Evolutionary conservation across 108 stramenopile species (phyloP), one percentile per base, ranked within the genome.

Genomic region (Nitzschia inconspicua): DNA sequence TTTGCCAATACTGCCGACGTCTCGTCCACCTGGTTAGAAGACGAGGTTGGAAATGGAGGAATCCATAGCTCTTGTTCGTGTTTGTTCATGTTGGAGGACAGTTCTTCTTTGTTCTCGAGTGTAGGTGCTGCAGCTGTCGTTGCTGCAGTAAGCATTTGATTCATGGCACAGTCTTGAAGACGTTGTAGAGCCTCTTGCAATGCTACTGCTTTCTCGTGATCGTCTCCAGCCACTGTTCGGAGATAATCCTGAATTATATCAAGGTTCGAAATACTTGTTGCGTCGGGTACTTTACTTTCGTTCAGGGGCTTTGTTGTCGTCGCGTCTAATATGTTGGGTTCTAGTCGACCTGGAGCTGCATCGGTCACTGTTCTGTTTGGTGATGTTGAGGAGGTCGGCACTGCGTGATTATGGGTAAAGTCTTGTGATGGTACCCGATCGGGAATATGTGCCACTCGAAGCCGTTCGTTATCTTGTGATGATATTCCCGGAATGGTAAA

Each of bases 31-130:
- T 6, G 16, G 30, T 53, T 54, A 30, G 35, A 50, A 2, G 16
- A 28, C 25, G 9, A 52, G 5, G 47, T 23, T 31, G 3, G 37
- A 2, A 62, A 41, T 29, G 66, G 75, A 29, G 60, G 63, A 37
- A 70, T 70, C 63, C 43, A 60, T 36, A 70, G 60, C 30, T 25
- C 13, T 13, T 36, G 6, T 39, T 26, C 13, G 11, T 53, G 3
- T 27, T 44, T 52, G 14, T 14, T 37, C 36, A 10, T 37, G 13
- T 37, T 37, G 13, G 10, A 37, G 36, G 36, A 8, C 36, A 13
- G 13, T 10, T 37, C 13, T 10, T 37, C 36, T 37, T 37, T 13
- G 36, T 37, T 37, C 36, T 10, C 13, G 36, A 13, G 10, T 37
- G 13, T 13, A 13, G 10, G 10, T 10, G 13, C 13, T 10, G 36